These are phyloP conservation scores for Hymenoscyphus linearis DNA, from an alignment of 2,329 filamentous ascomycete species.

Conservation along the genomic window DNA sequence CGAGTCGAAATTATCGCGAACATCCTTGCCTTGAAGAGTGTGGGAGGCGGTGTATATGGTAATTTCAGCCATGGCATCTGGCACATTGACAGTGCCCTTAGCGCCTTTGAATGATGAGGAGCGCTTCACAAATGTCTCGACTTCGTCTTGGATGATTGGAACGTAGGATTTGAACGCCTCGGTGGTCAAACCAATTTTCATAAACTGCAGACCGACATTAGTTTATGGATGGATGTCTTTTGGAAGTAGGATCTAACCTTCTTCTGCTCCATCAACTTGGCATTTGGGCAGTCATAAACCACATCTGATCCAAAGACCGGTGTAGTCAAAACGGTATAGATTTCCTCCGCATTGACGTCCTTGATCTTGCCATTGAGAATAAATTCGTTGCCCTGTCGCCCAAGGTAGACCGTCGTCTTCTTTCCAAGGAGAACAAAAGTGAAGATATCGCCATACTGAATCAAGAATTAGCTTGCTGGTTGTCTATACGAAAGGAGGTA, in stretches of 20 bases:
- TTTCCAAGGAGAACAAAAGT: constrained; percentile 84
- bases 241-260: constrained; percentile 50
- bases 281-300: constrained; percentile 85
- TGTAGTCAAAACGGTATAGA: constrained; percentile 72
- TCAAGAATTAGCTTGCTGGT: constrained; percentile 12
- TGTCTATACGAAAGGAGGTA: background rate
- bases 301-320: constrained; percentile 78
- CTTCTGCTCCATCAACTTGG: constrained; percentile 95
- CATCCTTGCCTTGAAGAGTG: constrained; percentile 77
- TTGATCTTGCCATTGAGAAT: constrained; percentile 87
- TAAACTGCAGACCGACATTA: constrained; percentile 48
- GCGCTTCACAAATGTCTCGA: constrained; percentile 66
- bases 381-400: constrained; percentile 81
- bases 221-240: background rate
- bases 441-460: constrained; percentile 79
- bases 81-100: constrained; percentile 65
- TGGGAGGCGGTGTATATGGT: constrained; percentile 88
- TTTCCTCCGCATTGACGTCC: constrained; percentile 86
- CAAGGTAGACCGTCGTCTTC: constrained; percentile 82
- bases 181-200: constrained; percentile 74
- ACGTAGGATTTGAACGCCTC: constrained; percentile 73
- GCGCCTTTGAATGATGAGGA: constrained; percentile 61
- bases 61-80: constrained; percentile 74
- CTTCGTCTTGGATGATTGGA: constrained; percentile 70
- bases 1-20: constrained; percentile 74